Base-by-base conservation (phyloP, 371 early-diverging fungal genomes). In the Coemansia sp. region DNA sequence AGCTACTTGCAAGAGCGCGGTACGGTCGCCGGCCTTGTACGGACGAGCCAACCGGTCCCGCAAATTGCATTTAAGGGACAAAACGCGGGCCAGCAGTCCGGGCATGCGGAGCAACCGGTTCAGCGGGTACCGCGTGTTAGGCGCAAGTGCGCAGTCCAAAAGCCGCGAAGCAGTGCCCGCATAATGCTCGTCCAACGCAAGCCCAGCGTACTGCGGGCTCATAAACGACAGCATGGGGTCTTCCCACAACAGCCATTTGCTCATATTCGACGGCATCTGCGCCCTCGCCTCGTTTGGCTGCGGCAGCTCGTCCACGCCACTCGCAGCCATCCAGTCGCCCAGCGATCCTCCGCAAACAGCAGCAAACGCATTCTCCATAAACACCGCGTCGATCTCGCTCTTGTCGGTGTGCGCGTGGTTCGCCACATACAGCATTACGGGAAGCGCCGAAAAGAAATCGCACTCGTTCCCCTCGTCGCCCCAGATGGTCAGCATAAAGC, bases 401-500 rank as follows among this genome's bases (percentile, higher is more conserved):
- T 81, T 80, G 16, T 80, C 67, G 52, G 86, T 85, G 71, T 92
- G 90, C 5, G 87, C 88, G 63, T 90, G 90, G 64, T 91, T 86
- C 26, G 87, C 89, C 72, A 86, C 92, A 63, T 90, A 90, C 34
- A 88, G 78, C 65, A 92, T 76, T 2, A 85, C 92, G 4, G 93
- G 93, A 8, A 92, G 78, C 7, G 89, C 76, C 2, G 91, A 90
- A 67, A 85, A 84, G 82, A 90, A 84, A 68, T 93, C 94, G 67
- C 90, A 91, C 79, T 94, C 94, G 77, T 92, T 91, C 45, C 92
- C 93, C 69, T 94, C 94, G 71, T 94, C 94, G 18, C 94, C 94
- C 93, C 94, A 90, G 50, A 87, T 85, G 0, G 93, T 94, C 39
- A 91, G 86, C 79, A 94, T 88, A 5, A 87, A 84, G 71, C 92